Base-by-base conservation (phyloP, 2,329 filamentous ascomycete species). In the Pseudogymnoascus sp. region DNA sequence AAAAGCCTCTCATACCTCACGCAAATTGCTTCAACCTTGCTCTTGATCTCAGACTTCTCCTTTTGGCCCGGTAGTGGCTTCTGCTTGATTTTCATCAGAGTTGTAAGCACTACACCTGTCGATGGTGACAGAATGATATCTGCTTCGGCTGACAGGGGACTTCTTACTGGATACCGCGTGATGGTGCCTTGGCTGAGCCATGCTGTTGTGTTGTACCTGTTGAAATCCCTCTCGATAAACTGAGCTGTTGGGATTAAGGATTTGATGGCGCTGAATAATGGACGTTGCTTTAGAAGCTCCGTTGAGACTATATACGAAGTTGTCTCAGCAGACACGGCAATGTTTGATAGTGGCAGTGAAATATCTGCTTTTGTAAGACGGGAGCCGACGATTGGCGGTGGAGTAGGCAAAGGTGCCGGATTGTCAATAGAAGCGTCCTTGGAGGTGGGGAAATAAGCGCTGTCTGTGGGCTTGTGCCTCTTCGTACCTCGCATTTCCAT, bases 111-210 rank as follows among this genome's bases (percentile, higher is more conserved):
- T 2, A 96, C 75, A 0, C 89, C 91, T 0, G 82, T 84, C 0
- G 77, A 78, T 0, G 89, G 84, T 0, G 89, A 89, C 4, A 92
- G 67, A 1, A 88, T 81, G 2, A 96, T 73, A 67, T 96, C 91
- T 2, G 89, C 87, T 70, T 91, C 88, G 5, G 76, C 74, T 1
- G 74, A 73, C 1, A 81, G 71, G 0, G 74, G 65, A 0, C 76
- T 78, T 3, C 67, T 62, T 2, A 74, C 62, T n/a, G 72, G 71
- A 6, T 74, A 74, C n/a, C 71, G 70, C 25, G 65, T 63, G 22
- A 71, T 67, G 57, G 71, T 68, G 59, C 64, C 70, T 25, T 60
- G 71, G 18, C 37, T 25, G 60, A 70, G 64, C 75, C 75, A 75
- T 8, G 63, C 37, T 35, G 71, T 60, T 5, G 68, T 71, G 47